phyloP scores from a whole-genome alignment of 208 protist genomes.

The Leishmania turanica region DNA sequence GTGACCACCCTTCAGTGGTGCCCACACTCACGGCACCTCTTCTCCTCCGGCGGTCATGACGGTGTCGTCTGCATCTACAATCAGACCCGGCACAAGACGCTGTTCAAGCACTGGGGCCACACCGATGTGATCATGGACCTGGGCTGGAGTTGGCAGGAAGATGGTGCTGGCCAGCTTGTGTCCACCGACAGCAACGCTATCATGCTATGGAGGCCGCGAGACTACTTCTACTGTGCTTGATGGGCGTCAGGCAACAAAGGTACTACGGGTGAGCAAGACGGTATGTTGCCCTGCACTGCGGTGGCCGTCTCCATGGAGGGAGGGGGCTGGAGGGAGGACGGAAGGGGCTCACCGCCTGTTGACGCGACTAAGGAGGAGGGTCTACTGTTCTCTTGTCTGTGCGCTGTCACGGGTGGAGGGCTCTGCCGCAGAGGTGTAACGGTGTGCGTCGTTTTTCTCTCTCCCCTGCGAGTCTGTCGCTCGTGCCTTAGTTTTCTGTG shows the following conservation, averaged over 20 bases:
- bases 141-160: constrained; percentile 89
- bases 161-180: constrained; percentile 74
- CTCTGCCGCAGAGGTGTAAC: neutral
- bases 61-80: constrained; percentile 78
- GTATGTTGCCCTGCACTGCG: neutral
- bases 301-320: neutral
- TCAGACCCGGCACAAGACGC: constrained; percentile 41
- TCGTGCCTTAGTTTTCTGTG: neutral
- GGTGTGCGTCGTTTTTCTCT: neutral
- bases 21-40: constrained; percentile 82
- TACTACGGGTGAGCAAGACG: neutral
- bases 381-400: neutral
- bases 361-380: neutral
- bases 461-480: neutral
- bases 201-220: constrained; percentile 87
- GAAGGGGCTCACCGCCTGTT: neutral
- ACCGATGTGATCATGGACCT: constrained; percentile 84
- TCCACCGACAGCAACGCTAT: constrained; percentile 83
- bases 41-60: constrained; percentile 78
- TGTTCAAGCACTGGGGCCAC: constrained; percentile 90
- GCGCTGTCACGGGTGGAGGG: too few species aligned
- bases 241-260: neutral
- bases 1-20: constrained; percentile 84
- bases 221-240: constrained; percentile 69
- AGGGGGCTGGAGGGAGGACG: neutral